Evolutionary conservation across 2,329 filamentous ascomycete species (phyloP), one percentile per base, ranked within the genome.

Genomic region (Rutstroemia sp.): DNA sequence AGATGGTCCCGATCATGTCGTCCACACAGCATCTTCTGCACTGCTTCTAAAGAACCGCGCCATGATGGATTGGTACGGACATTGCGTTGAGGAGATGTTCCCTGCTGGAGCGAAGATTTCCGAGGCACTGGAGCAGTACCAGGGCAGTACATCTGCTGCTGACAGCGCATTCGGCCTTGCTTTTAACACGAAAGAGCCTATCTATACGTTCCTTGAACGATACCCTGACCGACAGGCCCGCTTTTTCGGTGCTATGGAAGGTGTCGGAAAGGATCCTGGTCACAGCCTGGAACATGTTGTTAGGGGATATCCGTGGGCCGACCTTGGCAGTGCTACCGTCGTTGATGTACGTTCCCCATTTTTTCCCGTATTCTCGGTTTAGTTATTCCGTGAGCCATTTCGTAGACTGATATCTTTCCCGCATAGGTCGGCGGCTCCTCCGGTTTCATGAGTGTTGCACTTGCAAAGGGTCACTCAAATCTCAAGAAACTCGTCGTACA

Each of bases 401-500:
- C 39, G 39, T n/a, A 5, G 10, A 14, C 39, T 40, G n/a, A 40
- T 40, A 16, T 40, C 16, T 40, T 0, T 7, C 27, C n/a, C 16
- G 5, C 48, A 10, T 23, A 62, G 60, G 57, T 68, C 40, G 65
- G 66, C 9, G 67, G 67, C 6, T 64, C 63, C 3, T 54, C 59
- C 34, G 67, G 67, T 0, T 57, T 54, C 39, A 56, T 65, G 30
- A 60, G 61, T 8, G 60, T 65, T 5, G 59, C 58, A 16, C 54
- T 68, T 30, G 64, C 64, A 21, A 56, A 58, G 19, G 56, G 49
- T 5, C 59, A 59, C 40, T 61, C 64, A 5, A 50, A 54, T 5
- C 54, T 69, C 6, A 48, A 48, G 39, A 65, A 66, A 19, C 63
- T 67, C 34, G 45, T 66, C 21, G 62, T 62, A n/a, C 56, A 63